These are phyloP conservation scores for Phytopythium montanum DNA, from an alignment of 352 stramenopile species.

Conservation along the genomic window DNA sequence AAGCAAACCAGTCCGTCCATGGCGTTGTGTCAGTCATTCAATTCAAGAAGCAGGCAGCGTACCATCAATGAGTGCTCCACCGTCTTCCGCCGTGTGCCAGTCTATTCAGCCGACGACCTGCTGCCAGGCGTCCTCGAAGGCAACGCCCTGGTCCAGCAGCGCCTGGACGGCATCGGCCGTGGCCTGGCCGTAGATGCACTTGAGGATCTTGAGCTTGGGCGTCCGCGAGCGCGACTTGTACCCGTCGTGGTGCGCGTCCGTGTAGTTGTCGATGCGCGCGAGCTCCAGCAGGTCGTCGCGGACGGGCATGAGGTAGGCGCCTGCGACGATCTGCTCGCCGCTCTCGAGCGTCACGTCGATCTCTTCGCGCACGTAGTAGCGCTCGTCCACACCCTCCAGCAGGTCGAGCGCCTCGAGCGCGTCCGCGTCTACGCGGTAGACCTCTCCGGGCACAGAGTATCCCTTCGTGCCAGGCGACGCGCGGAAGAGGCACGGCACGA, in stretches of 20 bases:
- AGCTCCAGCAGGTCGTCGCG: conserved; percentile 48
- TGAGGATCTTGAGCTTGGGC: conserved; percentile 46
- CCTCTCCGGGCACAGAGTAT: conserved; percentile 49
- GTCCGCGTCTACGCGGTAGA: conserved; percentile 61
- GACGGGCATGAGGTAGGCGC: conserved; percentile 58
- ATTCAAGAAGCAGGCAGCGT: not conserved
- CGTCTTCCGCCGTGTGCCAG: too few relatives aligned
- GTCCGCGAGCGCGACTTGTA: conserved; percentile 38
- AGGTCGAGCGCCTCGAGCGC: conserved; percentile 58
- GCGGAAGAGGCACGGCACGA: conserved; percentile 56
- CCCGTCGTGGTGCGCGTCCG: conserved; percentile 36
- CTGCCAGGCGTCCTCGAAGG: conserved; percentile 45
- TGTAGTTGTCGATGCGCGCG: conserved; percentile 48
- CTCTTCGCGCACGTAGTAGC: conserved; percentile 63
- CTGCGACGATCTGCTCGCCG: conserved; percentile 35
- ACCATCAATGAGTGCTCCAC: not conserved
- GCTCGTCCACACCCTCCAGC: conserved; percentile 65
- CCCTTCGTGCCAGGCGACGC: conserved; percentile 18
- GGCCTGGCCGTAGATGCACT: conserved; percentile 49
- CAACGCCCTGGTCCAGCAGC: conserved; percentile 33
- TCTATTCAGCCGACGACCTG: conserved; percentile 17
- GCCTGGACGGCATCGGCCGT: conserved; percentile 32
- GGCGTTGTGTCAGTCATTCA: conserved; percentile 1
- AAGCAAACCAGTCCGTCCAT: not conserved
- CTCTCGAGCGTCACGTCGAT: conserved; percentile 54